These are phyloP conservation scores for Colletotrichum sp. DNA, from an alignment of 2,329 filamentous ascomycete species.

Conservation along the genomic window DNA sequence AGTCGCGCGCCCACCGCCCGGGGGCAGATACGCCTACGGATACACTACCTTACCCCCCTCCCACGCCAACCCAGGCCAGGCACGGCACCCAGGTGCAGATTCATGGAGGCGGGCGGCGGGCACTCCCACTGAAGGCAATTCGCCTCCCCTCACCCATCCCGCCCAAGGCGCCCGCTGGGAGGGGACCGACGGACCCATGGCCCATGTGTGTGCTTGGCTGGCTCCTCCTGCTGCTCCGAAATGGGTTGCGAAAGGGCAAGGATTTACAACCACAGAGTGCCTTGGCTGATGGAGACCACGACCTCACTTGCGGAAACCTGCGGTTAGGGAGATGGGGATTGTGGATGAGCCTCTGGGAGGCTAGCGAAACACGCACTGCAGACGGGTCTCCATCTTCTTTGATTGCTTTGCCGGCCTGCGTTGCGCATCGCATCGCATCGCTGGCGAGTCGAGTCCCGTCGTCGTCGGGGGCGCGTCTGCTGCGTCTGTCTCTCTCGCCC, in stretches of 20 bases:
- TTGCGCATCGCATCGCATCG: not conserved
- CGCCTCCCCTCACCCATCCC: not conserved
- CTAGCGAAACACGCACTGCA: conserved; percentile 6
- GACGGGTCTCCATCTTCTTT: not conserved
- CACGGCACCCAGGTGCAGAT: not conserved
- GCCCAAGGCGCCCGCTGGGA: not conserved
- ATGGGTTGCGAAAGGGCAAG: not conserved
- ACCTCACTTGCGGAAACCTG: conserved; percentile 10
- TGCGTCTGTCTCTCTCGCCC: not conserved
- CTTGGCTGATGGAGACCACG: conserved; percentile 13
- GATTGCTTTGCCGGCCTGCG: not conserved
- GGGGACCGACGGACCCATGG: not conserved
- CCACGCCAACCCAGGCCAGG: not conserved
- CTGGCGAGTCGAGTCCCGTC: not conserved
- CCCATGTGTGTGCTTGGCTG: not conserved
- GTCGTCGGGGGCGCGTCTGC: not conserved
- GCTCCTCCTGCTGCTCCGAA: conserved; percentile 8
- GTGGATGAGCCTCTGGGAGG: not conserved
- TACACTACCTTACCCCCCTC: not conserved
- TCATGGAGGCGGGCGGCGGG: conserved; percentile 11
- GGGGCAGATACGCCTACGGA: not conserved
- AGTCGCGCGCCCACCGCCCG: not conserved
- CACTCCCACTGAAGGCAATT: conserved; percentile 13
- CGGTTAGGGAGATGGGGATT: conserved; percentile 5
- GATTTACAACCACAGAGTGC: not conserved